These are phyloP conservation scores for Alliaria petiolata DNA, from an alignment of 345 rosid species.

Conservation along the genomic window DNA sequence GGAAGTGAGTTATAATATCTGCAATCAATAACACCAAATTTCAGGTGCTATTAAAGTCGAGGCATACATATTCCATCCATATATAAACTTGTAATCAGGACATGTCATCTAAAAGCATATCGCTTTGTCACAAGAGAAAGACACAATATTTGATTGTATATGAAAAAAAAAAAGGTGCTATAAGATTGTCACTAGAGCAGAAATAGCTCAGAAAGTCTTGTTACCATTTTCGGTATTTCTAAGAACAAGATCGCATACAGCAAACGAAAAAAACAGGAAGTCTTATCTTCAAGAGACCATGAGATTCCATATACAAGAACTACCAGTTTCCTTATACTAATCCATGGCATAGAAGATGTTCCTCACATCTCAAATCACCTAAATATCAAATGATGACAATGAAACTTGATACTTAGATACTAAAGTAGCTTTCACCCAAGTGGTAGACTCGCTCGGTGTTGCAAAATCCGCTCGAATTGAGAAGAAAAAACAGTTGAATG, in stretches of 20 bases:
- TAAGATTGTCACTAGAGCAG: not conserved
- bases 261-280: not conserved
- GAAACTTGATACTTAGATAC: not conserved
- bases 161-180: not conserved
- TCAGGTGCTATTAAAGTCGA: not conserved
- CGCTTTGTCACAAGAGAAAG: not conserved
- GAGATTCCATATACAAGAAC: not conserved
- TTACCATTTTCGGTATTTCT: not conserved
- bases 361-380: not conserved
- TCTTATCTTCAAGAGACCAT: not conserved
- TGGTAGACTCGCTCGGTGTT: not conserved
- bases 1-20: constrained; percentile 91
- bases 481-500: not conserved
- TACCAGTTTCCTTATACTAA: not conserved
- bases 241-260: not conserved
- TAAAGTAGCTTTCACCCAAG: not conserved
- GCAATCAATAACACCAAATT: constrained; percentile 25
- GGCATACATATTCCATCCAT: not conserved
- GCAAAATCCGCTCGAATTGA: not conserved
- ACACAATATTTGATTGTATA: not conserved
- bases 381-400: not conserved
- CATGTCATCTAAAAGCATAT: not conserved
- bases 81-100: not conserved
- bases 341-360: not conserved
- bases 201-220: not conserved